Evolutionary conservation across 179 eudicot genomes (phyloP).

Genomic region (Spinacia oleracea): DNA sequence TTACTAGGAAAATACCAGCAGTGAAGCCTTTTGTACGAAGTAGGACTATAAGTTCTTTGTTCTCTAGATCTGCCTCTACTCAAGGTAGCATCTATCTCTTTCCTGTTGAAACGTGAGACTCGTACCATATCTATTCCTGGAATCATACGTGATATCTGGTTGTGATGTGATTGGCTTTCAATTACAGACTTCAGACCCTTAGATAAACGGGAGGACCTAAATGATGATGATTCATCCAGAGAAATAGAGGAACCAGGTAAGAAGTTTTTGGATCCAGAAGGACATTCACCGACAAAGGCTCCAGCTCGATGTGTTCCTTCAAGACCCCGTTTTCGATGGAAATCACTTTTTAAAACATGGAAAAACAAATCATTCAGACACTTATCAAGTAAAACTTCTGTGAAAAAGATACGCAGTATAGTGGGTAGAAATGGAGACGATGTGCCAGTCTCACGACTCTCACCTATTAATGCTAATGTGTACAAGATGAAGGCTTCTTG

Average conservation of each 20-base stretch:
- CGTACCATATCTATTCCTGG: neutral
- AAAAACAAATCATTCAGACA: constrained; percentile 46
- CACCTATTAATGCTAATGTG: constrained; percentile 30
- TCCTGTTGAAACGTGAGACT: neutral
- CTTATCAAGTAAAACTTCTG: constrained; percentile 48
- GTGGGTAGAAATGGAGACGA: constrained; percentile 32
- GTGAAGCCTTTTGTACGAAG: constrained; percentile 28
- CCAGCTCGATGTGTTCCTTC: constrained; percentile 37
- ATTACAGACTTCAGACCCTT: constrained; percentile 54
- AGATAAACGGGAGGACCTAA: constrained; percentile 44
- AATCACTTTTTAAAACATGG: constrained; percentile 47
- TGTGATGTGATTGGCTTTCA: constrained; percentile 1
- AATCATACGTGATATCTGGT: constrained; percentile 3
- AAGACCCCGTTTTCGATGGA: constrained; percentile 47
- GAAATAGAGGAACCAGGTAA: constrained; percentile 48
- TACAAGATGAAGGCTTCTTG: constrained; percentile 47
- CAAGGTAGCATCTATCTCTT: constrained; percentile 40
- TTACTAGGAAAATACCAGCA: constrained; percentile 21
- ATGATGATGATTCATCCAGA: constrained; percentile 44
- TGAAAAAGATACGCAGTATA: constrained; percentile 47
- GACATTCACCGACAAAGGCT: constrained; percentile 47
- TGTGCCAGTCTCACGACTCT: neutral
- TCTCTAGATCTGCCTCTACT: constrained; percentile 44
- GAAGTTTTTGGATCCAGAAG: constrained; percentile 38
- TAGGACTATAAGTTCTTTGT: constrained; percentile 27